Evolutionary conservation across 768 basidiomycete species (phyloP), one percentile per base, ranked within the genome.

Genomic region (Cantharellus cinnabarinus): DNA sequence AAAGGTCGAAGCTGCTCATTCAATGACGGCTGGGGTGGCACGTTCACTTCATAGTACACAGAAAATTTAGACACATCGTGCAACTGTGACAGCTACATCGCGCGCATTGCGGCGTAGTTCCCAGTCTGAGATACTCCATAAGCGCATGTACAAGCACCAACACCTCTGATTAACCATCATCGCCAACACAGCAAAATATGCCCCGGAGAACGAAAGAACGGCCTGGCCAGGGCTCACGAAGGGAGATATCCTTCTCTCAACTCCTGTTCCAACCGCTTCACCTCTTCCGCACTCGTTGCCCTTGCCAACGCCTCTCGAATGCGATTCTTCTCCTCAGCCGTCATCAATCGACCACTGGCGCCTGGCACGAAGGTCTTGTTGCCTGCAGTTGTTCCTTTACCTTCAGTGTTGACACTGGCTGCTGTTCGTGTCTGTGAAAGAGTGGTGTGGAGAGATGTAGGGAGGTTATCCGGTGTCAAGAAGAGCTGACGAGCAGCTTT

Each of bases 211-310:
- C 20, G 20, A 29, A 29, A 29, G 20, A 29, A 29, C 20, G 20
- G 20, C 20, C 20, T 29, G 20, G 20, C 20, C 20, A 29, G 20
- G 20, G 20, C 20, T 48, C 44, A 54, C 7, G 52, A 10, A 7
- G 89, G 87, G 70, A 89, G 70, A 69, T 84, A 89, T 50, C 89
- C 89, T 67, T 91, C 89, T 66, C 79, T 77, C 65, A 90, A 70
- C 68, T 79, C 84, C 71, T 85, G 77, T 70, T 91, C 88, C 63
- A 91, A 68, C 66, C 79, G 78, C 69, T 83, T 77, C 66, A 93
- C 82, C 71, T 94, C 89, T 67, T 94, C 89, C 64, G 89, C 79
- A 54, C 86, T 90, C 41, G 83, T 86, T n/a, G 90, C 90, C 63
- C 81, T 83, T 62, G 85, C 83, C 64, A 94, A 91, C 15, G 89